Conservation (phyloP, 2,329 filamentous ascomycete genomes). For the Paraconiothyrium brasiliense region DNA sequence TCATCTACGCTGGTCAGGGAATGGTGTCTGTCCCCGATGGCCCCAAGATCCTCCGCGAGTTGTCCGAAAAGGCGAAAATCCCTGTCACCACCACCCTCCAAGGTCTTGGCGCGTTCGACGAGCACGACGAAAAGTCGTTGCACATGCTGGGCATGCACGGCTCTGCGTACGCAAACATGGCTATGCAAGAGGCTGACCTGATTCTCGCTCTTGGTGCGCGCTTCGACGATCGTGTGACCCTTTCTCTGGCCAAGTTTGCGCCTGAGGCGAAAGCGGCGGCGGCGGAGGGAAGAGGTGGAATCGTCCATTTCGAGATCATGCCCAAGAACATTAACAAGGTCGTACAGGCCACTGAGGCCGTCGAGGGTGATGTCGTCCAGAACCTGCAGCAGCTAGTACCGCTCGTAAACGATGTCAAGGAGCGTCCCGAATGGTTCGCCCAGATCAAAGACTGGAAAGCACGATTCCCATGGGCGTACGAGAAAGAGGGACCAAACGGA, state of each 20-base stretch:
- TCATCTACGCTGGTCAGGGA: slow-evolving; percentile 95
- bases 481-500: slow-evolving; percentile 77
- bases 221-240: slow-evolving; percentile 95
- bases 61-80: slow-evolving; percentile 90
- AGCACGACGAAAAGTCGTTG: slow-evolving; percentile 90
- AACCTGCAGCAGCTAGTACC: slow-evolving; percentile 83
- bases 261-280: slow-evolving; percentile 87
- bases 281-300: slow-evolving; percentile 85
- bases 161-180: slow-evolving; percentile 95
- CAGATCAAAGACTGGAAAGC: slow-evolving; percentile 92
- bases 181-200: slow-evolving; percentile 95
- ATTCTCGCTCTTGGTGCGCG: slow-evolving; percentile 93
- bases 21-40: slow-evolving; percentile 83
- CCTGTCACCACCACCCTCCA: slow-evolving; percentile 97
- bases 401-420: slow-evolving; percentile 68
- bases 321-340: slow-evolving; percentile 99
- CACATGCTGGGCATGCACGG: slow-evolving; percentile 99
- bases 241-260: slow-evolving; percentile 83
- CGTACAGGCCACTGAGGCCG: slow-evolving; percentile 92
- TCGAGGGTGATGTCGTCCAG: slow-evolving; percentile 87
- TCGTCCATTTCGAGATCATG: slow-evolving; percentile 98
- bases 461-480: slow-evolving; percentile 88
- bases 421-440: slow-evolving; percentile 85
- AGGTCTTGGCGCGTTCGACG: slow-evolving; percentile 90
- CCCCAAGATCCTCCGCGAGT: slow-evolving; percentile 78